Percentiles rank a stretch among this genome's conserved stretches.
Evolutionary conservation across 164 flowering plant species (phyloP).

Genomic region (Aristolochia contorta): DNA sequence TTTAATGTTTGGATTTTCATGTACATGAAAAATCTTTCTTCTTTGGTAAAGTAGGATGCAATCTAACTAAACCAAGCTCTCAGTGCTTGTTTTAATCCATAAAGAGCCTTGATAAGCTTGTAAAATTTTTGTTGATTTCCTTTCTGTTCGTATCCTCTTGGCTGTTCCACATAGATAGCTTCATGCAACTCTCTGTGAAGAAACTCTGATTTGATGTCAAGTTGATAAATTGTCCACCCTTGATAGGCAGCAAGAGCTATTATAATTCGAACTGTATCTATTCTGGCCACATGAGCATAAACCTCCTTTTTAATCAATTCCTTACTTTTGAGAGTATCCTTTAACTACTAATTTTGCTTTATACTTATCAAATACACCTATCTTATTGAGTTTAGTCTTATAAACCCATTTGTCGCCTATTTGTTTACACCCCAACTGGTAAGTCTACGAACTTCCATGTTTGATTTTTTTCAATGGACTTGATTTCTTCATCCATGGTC

Average conservation of each 20-base stretch:
- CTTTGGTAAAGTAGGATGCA: too few species aligned
- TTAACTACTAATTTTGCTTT: background rate
- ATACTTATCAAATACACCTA: background rate
- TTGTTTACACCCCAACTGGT: background rate
- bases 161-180: background rate
- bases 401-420: too few species aligned
- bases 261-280: background rate
- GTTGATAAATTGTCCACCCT: background rate
- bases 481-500: too few species aligned
- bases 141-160: background rate
- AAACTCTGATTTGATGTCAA: background rate
- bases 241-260: background rate
- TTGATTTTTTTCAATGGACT: background rate
- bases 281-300: background rate
- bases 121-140: background rate
- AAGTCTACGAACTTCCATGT: background rate
- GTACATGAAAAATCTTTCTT: too few species aligned
- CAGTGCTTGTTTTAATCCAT: too few species aligned
- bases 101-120: too few species aligned
- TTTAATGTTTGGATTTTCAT: too few species aligned
- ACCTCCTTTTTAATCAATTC: background rate
- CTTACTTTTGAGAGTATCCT: background rate
- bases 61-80: too few species aligned
- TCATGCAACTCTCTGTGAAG: background rate
- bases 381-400: too few species aligned